Base-by-base conservation (phyloP, 371 early-diverging fungal species). In the Sporodiniella umbellata region DNA sequence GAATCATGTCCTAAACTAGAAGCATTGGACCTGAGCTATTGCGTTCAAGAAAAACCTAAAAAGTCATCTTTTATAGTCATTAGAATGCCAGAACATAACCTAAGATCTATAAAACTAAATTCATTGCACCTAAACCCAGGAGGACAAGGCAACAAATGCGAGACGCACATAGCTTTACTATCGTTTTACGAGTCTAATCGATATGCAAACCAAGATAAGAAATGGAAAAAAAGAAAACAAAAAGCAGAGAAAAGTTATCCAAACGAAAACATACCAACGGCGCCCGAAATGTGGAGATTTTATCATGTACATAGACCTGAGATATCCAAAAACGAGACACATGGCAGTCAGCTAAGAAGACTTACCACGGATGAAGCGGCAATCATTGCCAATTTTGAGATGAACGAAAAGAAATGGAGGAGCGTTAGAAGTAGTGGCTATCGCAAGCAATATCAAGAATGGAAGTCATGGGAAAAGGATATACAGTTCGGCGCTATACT, bases 381-480 rank as follows among this genome's bases (percentile, higher is more conserved):
- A 0, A 44, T 48, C 6, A 49, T 62, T 28, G 62, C 62, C 1
- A 62, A 62, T 8, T 62, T 53, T 50, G 53, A 62, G 42, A 56
- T 56, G 57, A 62, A 38, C 0, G 53, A 56, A 19, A 62, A 53
- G 21, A 62, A 56, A 33, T 62, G 62, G 62, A 62, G 56, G n/a
- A 33, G 30, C 3, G 46, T 56, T 10, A 56, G 45, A 10, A 53
- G 56, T 23, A 49, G 57, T 15, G 2, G 40, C 3, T 37, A 31
- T 17, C 35, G 62, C 26, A 56, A 56, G 37, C 14, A 48, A 25
- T 62, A 45, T 53, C 28, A 31, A 25, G 53, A 53, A 26, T 44
- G 37, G 33, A 7, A 48, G 0, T 23, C 40, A 11, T 62, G 62
- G 62, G 53, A 56, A 28, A 62, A 56, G 24, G 62, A 62, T 22